Base-by-base conservation (phyloP, 768 basidiomycete species). In the Pleurotus tuber-regium region DNA sequence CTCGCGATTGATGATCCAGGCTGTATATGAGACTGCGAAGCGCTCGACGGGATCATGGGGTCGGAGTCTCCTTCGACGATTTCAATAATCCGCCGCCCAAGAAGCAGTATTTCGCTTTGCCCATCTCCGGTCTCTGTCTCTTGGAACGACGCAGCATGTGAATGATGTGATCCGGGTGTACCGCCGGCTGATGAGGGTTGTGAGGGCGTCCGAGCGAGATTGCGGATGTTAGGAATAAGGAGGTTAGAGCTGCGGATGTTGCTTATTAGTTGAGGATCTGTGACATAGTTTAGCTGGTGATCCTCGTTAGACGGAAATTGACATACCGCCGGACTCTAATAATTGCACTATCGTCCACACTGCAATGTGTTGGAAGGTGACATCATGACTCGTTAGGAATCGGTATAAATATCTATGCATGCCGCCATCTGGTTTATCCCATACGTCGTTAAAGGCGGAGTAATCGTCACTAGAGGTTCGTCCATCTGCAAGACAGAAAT, bases 291-390 rank as follows among this genome's bases (percentile, higher is more conserved):
- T 12, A 44, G 25, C 52, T 33, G 44, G 49, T 31, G 25, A 46
- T 8, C 47, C 14, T n/a, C 47, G 43, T 38, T 11, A 21, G 47
- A 46, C 18, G 19, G 6, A 16, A 1, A 31, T 3, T 14, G 1
- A 58, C 73, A 36, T 57, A 90, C 89, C 91, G 55, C 92, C 90
- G n/a, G 96, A 96, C 66, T 99, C 97, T 23, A 99, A 77, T 18
- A 99, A 72, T 64, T 99, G 97, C 21, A 98, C 95, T 58, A 98
- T 95, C 0, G 97, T 98, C 97, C 97, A 99, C 38, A 99, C 94
- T 28, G 97, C 97, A 56, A 98, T 99, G 64, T 99, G 97, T 67
- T 98, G 95, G 86, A 99, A 99, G 1, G 97, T 99, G 11, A 92
- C 87, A 63, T 99, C 97, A 4, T 89, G 75, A 63, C 91, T 95